Base-by-base conservation (phyloP, 176 grass and related monocot species). In the Cenchrus purpureus region DNA sequence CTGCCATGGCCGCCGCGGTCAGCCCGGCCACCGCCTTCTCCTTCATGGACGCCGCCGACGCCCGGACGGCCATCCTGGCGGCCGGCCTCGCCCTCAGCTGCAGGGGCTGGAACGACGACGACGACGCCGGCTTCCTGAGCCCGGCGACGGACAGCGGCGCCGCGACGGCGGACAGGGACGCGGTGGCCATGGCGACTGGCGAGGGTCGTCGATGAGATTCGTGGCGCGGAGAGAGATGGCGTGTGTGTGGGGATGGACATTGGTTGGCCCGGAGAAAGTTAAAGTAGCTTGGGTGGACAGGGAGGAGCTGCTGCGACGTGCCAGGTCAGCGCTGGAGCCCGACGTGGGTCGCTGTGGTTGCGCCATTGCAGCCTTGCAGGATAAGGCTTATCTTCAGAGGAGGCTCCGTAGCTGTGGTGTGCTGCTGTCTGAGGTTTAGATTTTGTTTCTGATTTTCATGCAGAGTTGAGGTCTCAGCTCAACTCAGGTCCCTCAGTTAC, bases 11-110 rank as follows among this genome's bases (percentile, higher is more conserved):
- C 61, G 79, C 83, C 11, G 87, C 87, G 15, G 90, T 88, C 16
- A 86, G 72, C 86, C 90, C 90, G 29, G 90, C 89, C 51, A 62
- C 22, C 1, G 82, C 75, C 84, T 87, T 91, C 69, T 91, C 89
- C 89, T 76, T 86, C 61, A 69, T 10, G 53, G 84, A 84, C 74
- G 89, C 68, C 10, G 84, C 68, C 14, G 84, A 90, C 75, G 89
- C 89, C 52, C 85, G 69, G 52, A 84, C 76, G 68, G 76, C 70
- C 89, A 79, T 86, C 79, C 74, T 90, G 46, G 66, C 68, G 12
- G 79, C 73, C 11, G 86, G 83, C 86, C 79, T 86, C 10, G 79
- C 83, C 76, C 68, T 40, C 19, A 54, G 0, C 15, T 22, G 58
- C 68, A 88, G 62, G 5, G 90, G 66, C 74, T 11, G 79, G 79